A percentile compares a stretch with the other conserved stretches of the same genome.
These are phyloP conservation scores for Tillandsia fasciculata DNA, from an alignment of 176 grass and related monocot genomes.

Conservation along the genomic window DNA sequence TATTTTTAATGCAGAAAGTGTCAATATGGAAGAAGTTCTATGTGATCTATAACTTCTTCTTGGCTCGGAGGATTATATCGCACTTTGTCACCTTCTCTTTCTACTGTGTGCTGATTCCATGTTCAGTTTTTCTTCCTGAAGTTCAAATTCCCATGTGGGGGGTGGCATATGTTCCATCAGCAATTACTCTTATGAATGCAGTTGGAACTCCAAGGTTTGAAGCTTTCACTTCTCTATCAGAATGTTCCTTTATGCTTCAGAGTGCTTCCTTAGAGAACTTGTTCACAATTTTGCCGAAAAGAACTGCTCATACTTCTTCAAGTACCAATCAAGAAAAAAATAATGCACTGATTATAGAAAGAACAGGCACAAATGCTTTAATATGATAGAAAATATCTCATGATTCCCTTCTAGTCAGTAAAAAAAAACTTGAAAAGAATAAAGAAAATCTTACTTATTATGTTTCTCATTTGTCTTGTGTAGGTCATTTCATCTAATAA, in stretches of 20 bases:
- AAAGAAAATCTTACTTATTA: not conserved
- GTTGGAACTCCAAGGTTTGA: slow-evolving; percentile 51
- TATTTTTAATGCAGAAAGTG: slow-evolving; percentile 30
- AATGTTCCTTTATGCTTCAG: not conserved
- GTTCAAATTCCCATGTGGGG: slow-evolving; percentile 38
- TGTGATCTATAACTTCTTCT: slow-evolving; percentile 56
- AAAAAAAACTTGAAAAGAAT: too few species aligned
- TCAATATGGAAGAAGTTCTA: slow-evolving; percentile 50
- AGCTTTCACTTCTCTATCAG: not conserved
- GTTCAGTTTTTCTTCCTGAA: slow-evolving; percentile 37
- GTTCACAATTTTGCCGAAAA: too few species aligned
- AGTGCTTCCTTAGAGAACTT: too few species aligned
- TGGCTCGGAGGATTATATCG: slow-evolving; percentile 35
- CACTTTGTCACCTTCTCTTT: slow-evolving; percentile 59
- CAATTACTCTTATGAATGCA: slow-evolving; percentile 36
- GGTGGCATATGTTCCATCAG: slow-evolving; percentile 34
- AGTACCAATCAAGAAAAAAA: too few species aligned
- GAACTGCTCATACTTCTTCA: too few species aligned
- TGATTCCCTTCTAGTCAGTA: too few species aligned
- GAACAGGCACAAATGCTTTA: too few species aligned
- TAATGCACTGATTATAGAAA: too few species aligned
- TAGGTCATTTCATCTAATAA: slow-evolving; percentile 37
- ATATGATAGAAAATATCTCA: too few species aligned
- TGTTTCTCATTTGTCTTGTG: slow-evolving; percentile 2
- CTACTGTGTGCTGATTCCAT: slow-evolving; percentile 44